Percentiles rank a stretch among this genome's conserved stretches.
These are phyloP conservation scores for Fraxinus latifolia DNA, from an alignment of 305 asterid genomes.

Conservation along the genomic window DNA sequence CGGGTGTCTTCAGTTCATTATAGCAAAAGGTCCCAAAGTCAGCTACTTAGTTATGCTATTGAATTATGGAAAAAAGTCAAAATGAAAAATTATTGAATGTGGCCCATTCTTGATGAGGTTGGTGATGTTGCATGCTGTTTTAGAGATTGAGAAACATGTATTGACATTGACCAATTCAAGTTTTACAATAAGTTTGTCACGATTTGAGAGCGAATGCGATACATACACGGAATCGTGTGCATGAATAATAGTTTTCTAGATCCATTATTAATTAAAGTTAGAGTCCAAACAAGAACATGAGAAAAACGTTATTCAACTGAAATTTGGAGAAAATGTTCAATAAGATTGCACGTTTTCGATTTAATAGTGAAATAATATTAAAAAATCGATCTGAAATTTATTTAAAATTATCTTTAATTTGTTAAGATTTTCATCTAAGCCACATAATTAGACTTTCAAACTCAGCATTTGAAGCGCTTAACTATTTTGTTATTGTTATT, in stretches of 20 bases:
- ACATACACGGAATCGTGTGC: background rate
- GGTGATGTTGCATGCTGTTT: slow-evolving; percentile 13
- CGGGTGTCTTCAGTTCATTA: slow-evolving; percentile 26
- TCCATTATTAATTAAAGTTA: background rate
- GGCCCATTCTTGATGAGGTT: slow-evolving; percentile 20
- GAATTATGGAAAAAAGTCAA: slow-evolving; percentile 33
- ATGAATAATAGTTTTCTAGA: background rate
- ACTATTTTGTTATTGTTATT: background rate
- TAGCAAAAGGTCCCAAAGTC: slow-evolving; percentile 28
- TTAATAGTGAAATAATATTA: background rate
- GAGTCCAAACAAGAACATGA: background rate
- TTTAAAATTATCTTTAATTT: background rate
- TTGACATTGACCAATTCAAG: background rate
- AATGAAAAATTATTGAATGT: slow-evolving; percentile 22
- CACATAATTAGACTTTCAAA: background rate
- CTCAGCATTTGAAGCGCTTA: background rate
- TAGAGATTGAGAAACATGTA: background rate
- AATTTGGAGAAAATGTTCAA: background rate
- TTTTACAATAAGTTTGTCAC: background rate
- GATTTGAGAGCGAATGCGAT: background rate
- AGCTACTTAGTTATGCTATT: slow-evolving; percentile 34
- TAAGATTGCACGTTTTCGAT: background rate
- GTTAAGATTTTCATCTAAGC: background rate
- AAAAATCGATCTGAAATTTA: background rate
- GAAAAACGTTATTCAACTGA: background rate